These are phyloP conservation scores for Leptographium procerum DNA, from an alignment of 2,329 filamentous ascomycete species.

Conservation along the genomic window DNA sequence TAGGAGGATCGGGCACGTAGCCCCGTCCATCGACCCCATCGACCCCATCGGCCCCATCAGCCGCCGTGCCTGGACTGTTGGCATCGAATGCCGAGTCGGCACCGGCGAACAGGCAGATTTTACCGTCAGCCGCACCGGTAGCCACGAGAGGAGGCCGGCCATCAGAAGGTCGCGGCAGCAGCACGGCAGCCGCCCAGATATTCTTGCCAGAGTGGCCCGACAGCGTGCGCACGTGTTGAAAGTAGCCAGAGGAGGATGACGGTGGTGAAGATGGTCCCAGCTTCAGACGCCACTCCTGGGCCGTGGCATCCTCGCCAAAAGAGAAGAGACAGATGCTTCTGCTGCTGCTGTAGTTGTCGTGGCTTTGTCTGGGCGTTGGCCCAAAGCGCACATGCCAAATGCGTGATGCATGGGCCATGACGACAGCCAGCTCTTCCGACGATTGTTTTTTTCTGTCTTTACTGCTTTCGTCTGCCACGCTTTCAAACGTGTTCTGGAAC, in stretches of 20 bases:
- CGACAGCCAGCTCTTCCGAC: conserved; percentile 48
- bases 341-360: no score
- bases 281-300: conserved; percentile 56
- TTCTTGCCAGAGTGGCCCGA: conserved; percentile 76
- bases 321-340: conserved; percentile 44
- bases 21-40: no score
- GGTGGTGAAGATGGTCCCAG: no score
- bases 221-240: conserved; percentile 44
- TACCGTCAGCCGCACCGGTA: conserved; percentile 80
- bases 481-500: conserved; percentile 35
- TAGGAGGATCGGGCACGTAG: no score
- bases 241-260: conserved; percentile 4
- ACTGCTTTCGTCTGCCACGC: conserved; percentile 7
- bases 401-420: conserved; percentile 77
- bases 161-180: not conserved
- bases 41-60: no score
- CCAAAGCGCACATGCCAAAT: conserved; percentile 77
- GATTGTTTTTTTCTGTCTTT: conserved; percentile 11
- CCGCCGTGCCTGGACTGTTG: no score
- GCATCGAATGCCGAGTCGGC: no score
- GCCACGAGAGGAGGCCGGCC: conserved; percentile 32
- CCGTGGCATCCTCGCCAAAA: conserved; percentile 74
- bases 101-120: conserved; percentile 36
- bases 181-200: conserved; percentile 63
- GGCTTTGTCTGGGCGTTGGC: not conserved